Evolutionary conservation across 139 green algal genomes (phyloP).

Genomic region (Ettlia oleoabundans): DNA sequence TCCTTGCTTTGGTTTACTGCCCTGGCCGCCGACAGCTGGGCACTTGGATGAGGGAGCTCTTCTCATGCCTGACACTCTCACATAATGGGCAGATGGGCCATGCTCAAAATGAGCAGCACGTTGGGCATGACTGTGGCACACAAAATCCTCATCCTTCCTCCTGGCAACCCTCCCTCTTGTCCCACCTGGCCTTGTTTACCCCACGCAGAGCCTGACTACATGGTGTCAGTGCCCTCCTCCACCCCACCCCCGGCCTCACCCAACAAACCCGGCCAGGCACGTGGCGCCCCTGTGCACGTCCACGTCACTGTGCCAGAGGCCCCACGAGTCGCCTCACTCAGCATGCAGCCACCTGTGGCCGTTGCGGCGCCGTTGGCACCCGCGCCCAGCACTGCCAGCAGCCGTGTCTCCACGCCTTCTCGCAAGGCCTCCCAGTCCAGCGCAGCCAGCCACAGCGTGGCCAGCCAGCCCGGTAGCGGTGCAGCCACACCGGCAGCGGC

Average conservation of each 20-base stretch:
- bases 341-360: too few relatives aligned
- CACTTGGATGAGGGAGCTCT: too few relatives aligned
- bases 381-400: not conserved
- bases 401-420: conserved; percentile 7
- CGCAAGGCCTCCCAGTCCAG: not conserved
- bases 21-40: too few relatives aligned
- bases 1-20: not conserved
- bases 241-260: conserved; percentile 11
- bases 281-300: conserved; percentile 35
- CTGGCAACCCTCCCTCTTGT: too few relatives aligned
- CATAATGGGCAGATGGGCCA: too few relatives aligned
- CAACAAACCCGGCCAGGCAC: conserved; percentile 29
- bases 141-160: too few relatives aligned
- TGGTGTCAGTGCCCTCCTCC: conserved; percentile 33
- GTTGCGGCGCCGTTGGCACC: too few relatives aligned
- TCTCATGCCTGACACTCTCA: too few relatives aligned
- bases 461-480: not conserved
- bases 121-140: too few relatives aligned
- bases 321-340: not conserved
- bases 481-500: not conserved
- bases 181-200: too few relatives aligned
- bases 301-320: conserved; percentile 20
- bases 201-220: conserved; percentile 36
- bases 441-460: not conserved
- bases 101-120: too few relatives aligned